phyloP scores from a whole-genome alignment of 495 filamentous ascomycete species.

The Glarea lozoyensis region DNA sequence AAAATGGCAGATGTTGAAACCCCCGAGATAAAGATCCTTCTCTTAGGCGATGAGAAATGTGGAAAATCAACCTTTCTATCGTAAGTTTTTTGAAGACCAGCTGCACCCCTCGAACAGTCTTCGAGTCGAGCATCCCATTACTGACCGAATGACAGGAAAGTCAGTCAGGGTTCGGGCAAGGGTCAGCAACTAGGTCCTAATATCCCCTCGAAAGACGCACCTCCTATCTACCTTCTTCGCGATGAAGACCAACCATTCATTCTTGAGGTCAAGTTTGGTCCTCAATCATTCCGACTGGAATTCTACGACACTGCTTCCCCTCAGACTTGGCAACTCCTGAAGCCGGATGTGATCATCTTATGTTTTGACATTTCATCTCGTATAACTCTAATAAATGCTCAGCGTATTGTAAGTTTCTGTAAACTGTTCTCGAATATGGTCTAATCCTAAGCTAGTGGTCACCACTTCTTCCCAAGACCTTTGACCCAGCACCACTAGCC shows the following conservation, averaged over 20 bases:
- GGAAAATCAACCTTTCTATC: slow-evolving; percentile 87
- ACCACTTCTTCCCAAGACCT: slow-evolving; percentile 26
- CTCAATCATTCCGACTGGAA: slow-evolving; percentile 60
- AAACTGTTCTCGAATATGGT: not conserved
- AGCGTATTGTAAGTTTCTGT: slow-evolving; percentile 41
- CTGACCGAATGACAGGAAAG: slow-evolving; percentile 12
- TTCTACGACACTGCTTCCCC: slow-evolving; percentile 74
- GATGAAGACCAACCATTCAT: slow-evolving; percentile 79
- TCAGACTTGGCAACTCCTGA: slow-evolving; percentile 63
- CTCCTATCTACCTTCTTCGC: slow-evolving; percentile 49
- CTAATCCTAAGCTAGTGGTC: not conserved
- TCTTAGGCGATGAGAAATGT: slow-evolving; percentile 71
- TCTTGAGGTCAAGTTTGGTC: slow-evolving; percentile 63
- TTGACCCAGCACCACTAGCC: slow-evolving; percentile 52
- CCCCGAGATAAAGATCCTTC: slow-evolving; percentile 60
- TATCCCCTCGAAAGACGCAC: too few species aligned
- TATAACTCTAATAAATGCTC: slow-evolving; percentile 52
- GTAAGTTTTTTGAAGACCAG: too few species aligned
- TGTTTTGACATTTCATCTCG: slow-evolving; percentile 75
- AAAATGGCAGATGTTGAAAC: too few species aligned
- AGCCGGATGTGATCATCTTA: slow-evolving; percentile 64
- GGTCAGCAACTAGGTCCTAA: too few species aligned
- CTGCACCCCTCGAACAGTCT: not conserved
- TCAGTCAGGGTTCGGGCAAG: too few species aligned
- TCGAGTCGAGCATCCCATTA: not conserved